Base-by-base conservation (phyloP, 495 filamentous ascomycete genomes). In the Opeltia flavorubescens region DNA sequence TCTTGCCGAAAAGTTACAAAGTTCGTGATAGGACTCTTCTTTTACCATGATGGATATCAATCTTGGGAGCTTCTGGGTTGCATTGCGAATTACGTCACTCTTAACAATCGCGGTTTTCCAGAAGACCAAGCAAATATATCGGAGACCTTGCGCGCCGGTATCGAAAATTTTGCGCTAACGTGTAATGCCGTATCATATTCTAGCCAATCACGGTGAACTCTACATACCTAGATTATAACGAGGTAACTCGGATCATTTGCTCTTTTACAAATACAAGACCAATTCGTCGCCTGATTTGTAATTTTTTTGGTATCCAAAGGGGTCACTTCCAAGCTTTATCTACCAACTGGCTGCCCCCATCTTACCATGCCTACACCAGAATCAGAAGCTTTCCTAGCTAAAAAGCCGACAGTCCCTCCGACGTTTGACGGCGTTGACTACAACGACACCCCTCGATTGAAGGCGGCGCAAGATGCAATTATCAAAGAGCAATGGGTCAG, bases 391-490 rank as follows among this genome's bases (percentile, higher is more conserved):
- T 98, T 96, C 77, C 78, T 91, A 60, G 85, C 87, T 55, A 86
- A 86, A 64, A 98, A 98, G 71, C 91, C 91, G 54, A 84, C 74
- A 40, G 91, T 98, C 42, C 77, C 89, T 29, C 86, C 91, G 15
- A 89, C 86, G 53, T 98, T 95, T 69, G 86, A 95, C 43, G 89
- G 89, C 58, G 91, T 98, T 64, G 88, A 96, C 72, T 96, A 83
- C 74, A 80, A 93, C 49, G 89, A 98, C 73, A 93, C 81, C 55
- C 73, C 74, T 59, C 78, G 81, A 52, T 67, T 96, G 44, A 95
- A 95, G 72, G 83, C 84, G 46, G 89, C 93, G 49, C 91, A 94
- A 56, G 91, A 98, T 57, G 81, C 89, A 28, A 80, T 98, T 38
- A 79, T 98, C 56, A 78, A 87, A 33, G 91, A 98, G 66, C 91